Evolutionary conservation across 805 yeast species (phyloP), one percentile per base, ranked within the genome.

Genomic region (Nakazawaea populi): DNA sequence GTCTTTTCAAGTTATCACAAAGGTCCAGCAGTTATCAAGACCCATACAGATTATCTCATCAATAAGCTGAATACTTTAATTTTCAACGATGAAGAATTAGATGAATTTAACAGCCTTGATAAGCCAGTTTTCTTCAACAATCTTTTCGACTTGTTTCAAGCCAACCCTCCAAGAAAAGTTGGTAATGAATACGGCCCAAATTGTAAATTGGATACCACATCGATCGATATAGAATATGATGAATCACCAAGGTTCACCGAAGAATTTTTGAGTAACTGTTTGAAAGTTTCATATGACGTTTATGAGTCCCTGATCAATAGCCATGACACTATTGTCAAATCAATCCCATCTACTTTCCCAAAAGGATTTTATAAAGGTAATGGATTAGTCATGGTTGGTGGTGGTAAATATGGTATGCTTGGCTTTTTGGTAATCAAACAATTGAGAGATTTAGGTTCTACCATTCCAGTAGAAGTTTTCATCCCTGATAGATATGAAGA

Each of bases 381-480:
- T 54, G 91, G 90, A 24, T 82, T 84, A 29, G 83, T 85, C 1
- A 81, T 80, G 49, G 80, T 83, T 24, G 91, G 89, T 44, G 87
- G 87, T 49, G 86, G 89, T 10, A 70, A 71, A 44, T 82, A 74
- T 58, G 82, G 86, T 48, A 77, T 87, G 78, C 65, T 83, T 43
- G 74, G 87, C 2, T 66, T 82, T 18, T 59, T 82, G 5, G 75
- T 85, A 7, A 71, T 85, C 34, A 72, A 77, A 60, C 67, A 72
- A 58, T 64, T 75, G 29, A 66, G 81, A 53, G 75, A 70, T 52
- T 63, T 74, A 51, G 80, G 78, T 4, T 76, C 79, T 1, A 57
- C 65, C 41, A 55, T 76, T 35, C 80, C 80, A 0, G 64, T 76
- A 1, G 79, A 77, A 55, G 63, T 76, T 45, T 66, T 75, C 65